phyloP scores from a whole-genome alignment of 169 alveolate species.

The Eimeria praecox region DNA sequence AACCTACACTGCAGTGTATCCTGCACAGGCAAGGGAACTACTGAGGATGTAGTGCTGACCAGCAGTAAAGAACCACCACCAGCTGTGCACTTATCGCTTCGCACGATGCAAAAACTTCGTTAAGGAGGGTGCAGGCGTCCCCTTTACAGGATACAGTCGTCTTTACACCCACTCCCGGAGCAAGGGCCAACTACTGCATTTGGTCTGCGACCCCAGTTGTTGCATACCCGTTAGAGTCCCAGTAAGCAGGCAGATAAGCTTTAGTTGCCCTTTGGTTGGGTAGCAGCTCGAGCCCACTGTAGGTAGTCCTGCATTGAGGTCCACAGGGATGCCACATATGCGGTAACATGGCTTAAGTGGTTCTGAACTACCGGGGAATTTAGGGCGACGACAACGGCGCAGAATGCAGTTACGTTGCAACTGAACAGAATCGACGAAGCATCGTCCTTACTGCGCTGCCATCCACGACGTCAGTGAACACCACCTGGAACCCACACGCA shows the following conservation, averaged over 20 bases:
- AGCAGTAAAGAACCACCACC: not conserved
- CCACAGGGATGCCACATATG: not conserved
- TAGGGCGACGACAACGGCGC: not conserved
- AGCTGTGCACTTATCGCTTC: not conserved
- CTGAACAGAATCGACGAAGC: not conserved
- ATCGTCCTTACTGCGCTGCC: conserved; percentile 67
- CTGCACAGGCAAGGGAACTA: not conserved
- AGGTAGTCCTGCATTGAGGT: conserved; percentile 41
- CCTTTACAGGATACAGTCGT: not conserved
- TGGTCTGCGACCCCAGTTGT: not conserved
- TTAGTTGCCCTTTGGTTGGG: conserved; percentile 17
- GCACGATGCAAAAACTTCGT: not conserved
- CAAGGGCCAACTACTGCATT: not conserved
- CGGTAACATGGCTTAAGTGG: too few relatives aligned
- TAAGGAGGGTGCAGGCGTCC: not conserved
- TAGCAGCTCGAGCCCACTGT: conserved; percentile 70
- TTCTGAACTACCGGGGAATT: not conserved
- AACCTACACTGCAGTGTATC: not conserved
- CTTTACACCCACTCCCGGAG: not conserved
- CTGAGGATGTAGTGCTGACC: not conserved
- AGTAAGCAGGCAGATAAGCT: not conserved
- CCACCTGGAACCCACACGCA: conserved; percentile 56
- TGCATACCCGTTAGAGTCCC: not conserved
- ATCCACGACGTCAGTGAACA: conserved; percentile 76
- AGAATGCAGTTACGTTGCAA: not conserved